Conservation (phyloP, 352 stramenopile genomes). For the Saprolegnia diclina region DNA sequence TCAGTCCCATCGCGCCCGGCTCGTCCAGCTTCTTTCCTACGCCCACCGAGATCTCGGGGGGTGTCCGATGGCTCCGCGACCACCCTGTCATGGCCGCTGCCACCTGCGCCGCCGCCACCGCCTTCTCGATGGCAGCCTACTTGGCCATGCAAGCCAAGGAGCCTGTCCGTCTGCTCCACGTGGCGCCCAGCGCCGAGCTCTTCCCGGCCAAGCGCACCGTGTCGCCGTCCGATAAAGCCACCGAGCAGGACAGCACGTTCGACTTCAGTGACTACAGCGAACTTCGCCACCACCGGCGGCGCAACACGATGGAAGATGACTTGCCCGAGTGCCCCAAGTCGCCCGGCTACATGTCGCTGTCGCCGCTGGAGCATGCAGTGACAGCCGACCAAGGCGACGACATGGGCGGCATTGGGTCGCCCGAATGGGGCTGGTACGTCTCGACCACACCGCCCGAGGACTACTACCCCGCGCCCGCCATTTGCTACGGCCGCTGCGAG, state of each 20-base stretch:
- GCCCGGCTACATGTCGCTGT: slow-evolving; percentile 37
- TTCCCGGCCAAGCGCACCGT: neutral
- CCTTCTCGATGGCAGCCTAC: slow-evolving; percentile 63
- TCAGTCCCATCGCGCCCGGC: neutral
- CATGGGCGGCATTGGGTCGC: slow-evolving; percentile 37
- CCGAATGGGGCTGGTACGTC: slow-evolving; percentile 68
- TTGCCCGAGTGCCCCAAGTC: slow-evolving; percentile 21
- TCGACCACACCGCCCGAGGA: slow-evolving; percentile 72
- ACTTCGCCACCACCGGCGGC: slow-evolving; percentile 30
- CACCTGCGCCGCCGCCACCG: slow-evolving; percentile 59
- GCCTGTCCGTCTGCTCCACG: neutral
- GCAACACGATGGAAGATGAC: neutral
- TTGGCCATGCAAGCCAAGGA: slow-evolving; percentile 42
- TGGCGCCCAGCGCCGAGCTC: neutral
- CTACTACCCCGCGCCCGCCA: slow-evolving; percentile 38
- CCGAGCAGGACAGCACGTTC: slow-evolving; percentile 20
- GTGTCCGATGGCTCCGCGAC: slow-evolving; percentile 57
- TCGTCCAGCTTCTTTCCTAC: slow-evolving; percentile 46
- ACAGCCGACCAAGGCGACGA: slow-evolving; percentile 42
- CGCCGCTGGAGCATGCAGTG: slow-evolving; percentile 29
- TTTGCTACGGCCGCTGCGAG: neutral
- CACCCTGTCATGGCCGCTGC: slow-evolving; percentile 57
- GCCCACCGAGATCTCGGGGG: slow-evolving; percentile 50
- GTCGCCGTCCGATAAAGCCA: slow-evolving; percentile 7
- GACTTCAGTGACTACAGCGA: slow-evolving; percentile 32